These are phyloP conservation scores for Stachybotrys elegans DNA, from an alignment of 2,329 filamentous ascomycete genomes.

Conservation along the genomic window DNA sequence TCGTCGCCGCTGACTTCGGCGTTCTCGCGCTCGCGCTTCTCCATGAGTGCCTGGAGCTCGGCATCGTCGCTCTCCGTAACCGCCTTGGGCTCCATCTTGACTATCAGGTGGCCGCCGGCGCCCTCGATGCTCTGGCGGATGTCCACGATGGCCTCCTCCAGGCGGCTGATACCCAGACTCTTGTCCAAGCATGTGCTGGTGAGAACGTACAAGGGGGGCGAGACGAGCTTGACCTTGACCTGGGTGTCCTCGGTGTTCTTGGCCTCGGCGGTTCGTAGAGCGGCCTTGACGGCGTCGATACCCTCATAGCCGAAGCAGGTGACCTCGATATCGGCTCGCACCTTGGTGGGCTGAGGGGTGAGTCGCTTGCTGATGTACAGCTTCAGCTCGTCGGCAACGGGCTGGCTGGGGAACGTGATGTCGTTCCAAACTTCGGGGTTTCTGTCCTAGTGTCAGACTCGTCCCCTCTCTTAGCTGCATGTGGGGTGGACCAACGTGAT, in stretches of 20 bases:
- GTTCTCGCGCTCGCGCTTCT: slow-evolving; percentile 97
- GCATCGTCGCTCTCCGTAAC: slow-evolving; percentile 98
- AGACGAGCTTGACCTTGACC: slow-evolving; percentile 98
- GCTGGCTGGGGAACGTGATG: slow-evolving; percentile 79
- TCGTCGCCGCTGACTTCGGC: slow-evolving; percentile 97
- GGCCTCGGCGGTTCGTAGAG: slow-evolving; percentile 84
- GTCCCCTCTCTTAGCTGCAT: not conserved
- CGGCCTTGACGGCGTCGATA: slow-evolving; percentile 95
- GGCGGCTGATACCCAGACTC: slow-evolving; percentile 70
- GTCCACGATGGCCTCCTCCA: slow-evolving; percentile 86
- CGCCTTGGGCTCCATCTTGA: slow-evolving; percentile 99
- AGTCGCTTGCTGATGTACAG: slow-evolving; percentile 95
- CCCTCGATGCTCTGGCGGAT: slow-evolving; percentile 73
- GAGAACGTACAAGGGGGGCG: slow-evolving; percentile 91
- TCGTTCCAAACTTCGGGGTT: slow-evolving; percentile 97
- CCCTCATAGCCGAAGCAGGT: slow-evolving; percentile 95
- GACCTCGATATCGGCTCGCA: slow-evolving; percentile 95
- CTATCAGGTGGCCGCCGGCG: slow-evolving; percentile 72
- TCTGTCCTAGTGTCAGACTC: slow-evolving; percentile 35
- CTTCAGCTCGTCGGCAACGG: slow-evolving; percentile 84
- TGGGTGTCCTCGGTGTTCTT: slow-evolving; percentile 88
- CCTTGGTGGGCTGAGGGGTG: slow-evolving; percentile 97
- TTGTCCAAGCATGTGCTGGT: slow-evolving; percentile 97
- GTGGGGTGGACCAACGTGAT: slow-evolving; percentile 66
- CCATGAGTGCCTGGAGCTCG: slow-evolving; percentile 95